phyloP scores from a whole-genome alignment of 2,329 filamentous ascomycete species.

The Diaporthe sp. region DNA sequence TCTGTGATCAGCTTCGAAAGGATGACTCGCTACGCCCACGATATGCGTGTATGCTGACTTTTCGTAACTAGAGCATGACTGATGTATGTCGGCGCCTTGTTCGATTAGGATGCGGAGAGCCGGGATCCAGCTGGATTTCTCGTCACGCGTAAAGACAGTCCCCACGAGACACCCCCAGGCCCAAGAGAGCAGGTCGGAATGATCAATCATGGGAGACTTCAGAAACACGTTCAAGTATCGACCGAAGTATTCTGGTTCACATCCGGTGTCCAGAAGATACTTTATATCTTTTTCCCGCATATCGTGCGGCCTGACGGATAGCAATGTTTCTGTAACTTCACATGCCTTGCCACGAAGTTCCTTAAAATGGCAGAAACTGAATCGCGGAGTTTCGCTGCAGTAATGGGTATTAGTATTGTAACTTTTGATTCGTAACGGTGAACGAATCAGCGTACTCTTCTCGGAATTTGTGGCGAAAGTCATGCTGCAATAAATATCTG shows the following conservation, averaged over 20 bases:
- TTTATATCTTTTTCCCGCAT: neutral
- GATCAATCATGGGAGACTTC: neutral
- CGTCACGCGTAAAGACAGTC: no score
- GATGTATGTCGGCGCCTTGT: neutral
- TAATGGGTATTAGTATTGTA: neutral
- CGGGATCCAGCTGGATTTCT: neutral
- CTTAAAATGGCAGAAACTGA: neutral
- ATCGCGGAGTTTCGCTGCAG: neutral
- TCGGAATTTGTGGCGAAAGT: neutral
- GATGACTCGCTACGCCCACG: fast-evolving
- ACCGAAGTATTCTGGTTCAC: neutral
- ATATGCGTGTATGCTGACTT: neutral
- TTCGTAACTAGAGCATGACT: fast-evolving
- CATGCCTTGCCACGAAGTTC: neutral
- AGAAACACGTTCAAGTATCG: neutral
- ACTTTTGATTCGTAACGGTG: no score
- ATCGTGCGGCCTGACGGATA: neutral
- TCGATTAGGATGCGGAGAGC: neutral
- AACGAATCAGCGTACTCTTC: neutral
- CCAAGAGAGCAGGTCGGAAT: fast-evolving
- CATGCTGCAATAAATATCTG: neutral
- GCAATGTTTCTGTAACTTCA: neutral
- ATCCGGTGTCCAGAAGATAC: neutral
- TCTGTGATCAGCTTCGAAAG: neutral
- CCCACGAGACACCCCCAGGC: neutral